Base-by-base conservation (phyloP, 371 early-diverging fungal genomes). In the Rhizopus sp. region DNA sequence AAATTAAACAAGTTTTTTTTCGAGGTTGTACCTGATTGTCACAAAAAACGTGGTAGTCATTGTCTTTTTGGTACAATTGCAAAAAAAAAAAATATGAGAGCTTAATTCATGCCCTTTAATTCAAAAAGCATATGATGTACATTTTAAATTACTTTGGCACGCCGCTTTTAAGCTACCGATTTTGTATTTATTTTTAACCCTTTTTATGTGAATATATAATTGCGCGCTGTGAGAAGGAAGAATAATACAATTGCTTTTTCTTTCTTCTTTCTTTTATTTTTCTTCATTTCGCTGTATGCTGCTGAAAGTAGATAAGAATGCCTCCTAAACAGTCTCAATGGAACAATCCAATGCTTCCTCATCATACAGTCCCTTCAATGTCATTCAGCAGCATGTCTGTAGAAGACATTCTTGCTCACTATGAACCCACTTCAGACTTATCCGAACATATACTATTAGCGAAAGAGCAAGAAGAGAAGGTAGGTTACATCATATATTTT, bases 151-250 rank as follows among this genome's bases (percentile, higher is more conserved):
- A 23, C 46, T 55, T 62, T 64, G 45, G 46, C 42, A 52, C 55
- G 62, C 67, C 67, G 60, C 62, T 56, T 59, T 64, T 67, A 63
- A 62, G 63, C 67, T 62, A 67, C 67, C 67, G 63, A 63, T 59
- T 38, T 50, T 31, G 13, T 38, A 48, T 61, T 54, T 61, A 59
- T 62, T 62, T 66, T 59, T 56, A 62, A 59, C 31, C 55, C 50
- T 50, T 54, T 51, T 51, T 53, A 53, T 56, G 38, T 31, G 52
- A 42, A 44, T 61, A 61, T 61, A 57, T 57, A 58, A 61, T 32
- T 51, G 57, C 31, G 48, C 23, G 23, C 50, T 50, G 16, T 34
- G 31, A 31, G 16, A 50, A 50, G 16, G 33, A 33, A 49, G 34
- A 8, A 35, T 46, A 6, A 9, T 5, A n/a, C 34, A 54, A 16